Evolutionary conservation across 345 rosid genomes (phyloP), one percentile per base, ranked within the genome.

Genomic region (Citropsis articulata): DNA sequence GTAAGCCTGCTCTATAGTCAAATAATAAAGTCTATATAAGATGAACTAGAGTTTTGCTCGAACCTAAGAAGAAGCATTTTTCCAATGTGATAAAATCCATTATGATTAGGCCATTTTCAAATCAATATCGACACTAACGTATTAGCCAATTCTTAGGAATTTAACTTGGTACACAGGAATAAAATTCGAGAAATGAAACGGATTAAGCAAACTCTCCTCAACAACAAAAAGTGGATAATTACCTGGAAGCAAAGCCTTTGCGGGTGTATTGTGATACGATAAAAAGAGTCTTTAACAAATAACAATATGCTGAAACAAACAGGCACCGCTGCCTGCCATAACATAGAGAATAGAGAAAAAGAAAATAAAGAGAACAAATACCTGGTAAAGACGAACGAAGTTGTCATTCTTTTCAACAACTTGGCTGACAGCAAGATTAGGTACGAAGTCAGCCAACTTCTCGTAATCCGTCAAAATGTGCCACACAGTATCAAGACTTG

Each of bases 321-420:
- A 72, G 16, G 50, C 50, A 12, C 18, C 9, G 50, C 50, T 45
- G 50, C 50, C 50, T 45, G 18, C 18, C 16, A 13, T 45, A 1
- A 2, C 19, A 9, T 36, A 2, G 67, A 5, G 24, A 70, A 75
- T 14, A 53, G 21, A 12, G 31, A 76, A 25, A 25, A 16, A 3
- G 22, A 31, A 38, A 69, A 2, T 45, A 45, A 45, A 45, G 50
- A 13, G 1, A 45, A 40, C 13, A 40, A n/a, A 69, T 14, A 91
- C 99, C 97, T 96, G 98, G 73, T 73, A 91, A 16, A 96, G 83
- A 59, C 98, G 89, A 80, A 88, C 95, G 75, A 87, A 90, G 40
- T 91, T 93, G 42, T 85, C 89, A 68, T 86, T 90, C 85, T 88
- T 91, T 81, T 93, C 94, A 12, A 95, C 84, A 85, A 95, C 83